These are phyloP conservation scores for Podaxis sp. DNA, from an alignment of 768 basidiomycete genomes.

Conservation along the genomic window DNA sequence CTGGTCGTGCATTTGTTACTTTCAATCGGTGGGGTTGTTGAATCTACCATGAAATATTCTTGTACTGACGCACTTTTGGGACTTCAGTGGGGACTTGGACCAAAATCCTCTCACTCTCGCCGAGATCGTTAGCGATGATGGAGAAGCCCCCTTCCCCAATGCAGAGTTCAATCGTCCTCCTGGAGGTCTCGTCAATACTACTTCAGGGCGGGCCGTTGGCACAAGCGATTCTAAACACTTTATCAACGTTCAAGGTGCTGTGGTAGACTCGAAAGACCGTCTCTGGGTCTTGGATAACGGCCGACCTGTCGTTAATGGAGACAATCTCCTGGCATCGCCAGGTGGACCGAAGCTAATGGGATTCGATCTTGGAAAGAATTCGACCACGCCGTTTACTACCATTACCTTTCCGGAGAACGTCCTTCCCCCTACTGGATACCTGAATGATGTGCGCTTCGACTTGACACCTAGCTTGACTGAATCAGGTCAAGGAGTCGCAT, in stretches of 20 bases:
- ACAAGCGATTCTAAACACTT: conserved; percentile 17
- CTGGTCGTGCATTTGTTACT: conserved; percentile 14
- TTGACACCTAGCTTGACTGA: conserved; percentile 15
- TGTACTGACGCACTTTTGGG: neutral
- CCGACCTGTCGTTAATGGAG: conserved; percentile 13
- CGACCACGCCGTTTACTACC: conserved; percentile 14
- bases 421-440: conserved; percentile 18
- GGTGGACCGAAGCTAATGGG: conserved; percentile 19
- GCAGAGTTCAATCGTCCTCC: conserved; percentile 16
- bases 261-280: conserved; percentile 16
- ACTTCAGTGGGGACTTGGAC: conserved; percentile 12
- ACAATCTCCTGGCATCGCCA: conserved; percentile 13
- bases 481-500: conserved; percentile 18
- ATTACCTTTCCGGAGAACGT: conserved; percentile 17
- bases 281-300: conserved; percentile 18
- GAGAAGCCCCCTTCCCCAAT: conserved; percentile 16
- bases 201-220: conserved; percentile 11
- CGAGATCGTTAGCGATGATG: conserved; percentile 13
- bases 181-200: conserved; percentile 15
- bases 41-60: neutral
- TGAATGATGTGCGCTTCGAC: conserved; percentile 19
- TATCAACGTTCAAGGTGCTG: conserved; percentile 17
- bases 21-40: conserved; percentile 15
- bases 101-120: conserved; percentile 16
- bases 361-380: conserved; percentile 16